phyloP scores from a whole-genome alignment of 1,284 basidiomycete genomes.

The Leccinum pachyderme region DNA sequence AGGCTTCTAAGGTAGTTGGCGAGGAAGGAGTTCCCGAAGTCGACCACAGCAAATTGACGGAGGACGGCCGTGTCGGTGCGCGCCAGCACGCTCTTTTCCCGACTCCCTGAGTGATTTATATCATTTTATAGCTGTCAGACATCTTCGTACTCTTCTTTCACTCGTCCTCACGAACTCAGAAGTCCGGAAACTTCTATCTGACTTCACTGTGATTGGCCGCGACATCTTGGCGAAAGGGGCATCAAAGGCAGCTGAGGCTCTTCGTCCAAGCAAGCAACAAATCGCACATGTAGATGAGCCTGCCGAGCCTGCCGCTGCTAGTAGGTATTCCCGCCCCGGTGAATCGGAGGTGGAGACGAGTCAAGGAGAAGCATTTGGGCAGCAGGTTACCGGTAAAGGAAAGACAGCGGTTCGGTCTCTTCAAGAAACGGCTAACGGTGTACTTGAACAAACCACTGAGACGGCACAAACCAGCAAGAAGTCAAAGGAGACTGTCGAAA shows the following conservation, averaged over 20 bases:
- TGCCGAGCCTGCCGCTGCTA: slow-evolving; percentile 34
- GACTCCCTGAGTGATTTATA: neutral
- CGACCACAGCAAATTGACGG: slow-evolving; percentile 53
- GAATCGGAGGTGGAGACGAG: slow-evolving; percentile 32
- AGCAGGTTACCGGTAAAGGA: slow-evolving; percentile 15
- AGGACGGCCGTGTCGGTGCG: slow-evolving; percentile 61
- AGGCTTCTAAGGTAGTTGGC: slow-evolving; percentile 42
- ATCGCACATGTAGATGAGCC: slow-evolving; percentile 71
- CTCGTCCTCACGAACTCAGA: slow-evolving; percentile 91
- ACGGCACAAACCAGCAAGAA: neutral
- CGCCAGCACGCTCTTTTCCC: slow-evolving; percentile 6
- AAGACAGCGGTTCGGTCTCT: slow-evolving; percentile 28
- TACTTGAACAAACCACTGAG: slow-evolving; percentile 3
- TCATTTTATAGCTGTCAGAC: slow-evolving; percentile 59
- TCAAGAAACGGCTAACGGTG: slow-evolving; percentile 13
- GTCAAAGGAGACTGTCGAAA: slow-evolving; percentile 20
- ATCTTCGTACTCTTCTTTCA: slow-evolving; percentile 81
- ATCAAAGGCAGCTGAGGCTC: slow-evolving; percentile 67
- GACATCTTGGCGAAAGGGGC: slow-evolving; percentile 83
- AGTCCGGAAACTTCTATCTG: slow-evolving; percentile 83
- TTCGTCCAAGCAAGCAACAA: slow-evolving; percentile 67
- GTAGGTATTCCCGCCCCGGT: slow-evolving; percentile 48
- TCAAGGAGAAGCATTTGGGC: slow-evolving; percentile 30
- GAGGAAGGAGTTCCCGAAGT: slow-evolving; percentile 50
- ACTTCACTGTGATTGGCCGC: slow-evolving; percentile 81